Percentiles rank a stretch among this genome's conserved stretches.
Evolutionary conservation across 1,284 basidiomycete genomes (phyloP).

Genomic region (Phellopilus nigrolimitatus): DNA sequence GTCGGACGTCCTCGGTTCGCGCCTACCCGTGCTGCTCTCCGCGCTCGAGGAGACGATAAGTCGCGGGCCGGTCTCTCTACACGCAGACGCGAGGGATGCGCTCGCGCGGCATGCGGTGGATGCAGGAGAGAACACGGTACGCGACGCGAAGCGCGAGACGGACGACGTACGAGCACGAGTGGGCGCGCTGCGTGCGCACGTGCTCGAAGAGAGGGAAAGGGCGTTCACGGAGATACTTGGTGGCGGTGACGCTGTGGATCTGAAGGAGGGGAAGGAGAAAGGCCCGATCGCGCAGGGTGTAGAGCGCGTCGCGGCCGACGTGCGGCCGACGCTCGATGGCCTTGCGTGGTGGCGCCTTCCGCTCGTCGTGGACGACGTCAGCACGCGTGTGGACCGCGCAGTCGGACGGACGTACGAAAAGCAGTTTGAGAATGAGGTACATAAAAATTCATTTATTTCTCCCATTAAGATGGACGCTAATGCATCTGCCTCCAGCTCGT

Average conservation of each 20-base stretch:
- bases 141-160: slow-evolving; percentile 22
- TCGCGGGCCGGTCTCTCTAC: slow-evolving; percentile 15
- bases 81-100: slow-evolving; percentile 10
- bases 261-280: slow-evolving; percentile 34
- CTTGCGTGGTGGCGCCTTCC: slow-evolving; percentile 68
- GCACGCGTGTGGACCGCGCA: slow-evolving; percentile 47
- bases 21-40: slow-evolving; percentile 43
- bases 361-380: slow-evolving; percentile 70
- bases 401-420: slow-evolving; percentile 45
- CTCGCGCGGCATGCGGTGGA: slow-evolving; percentile 5
- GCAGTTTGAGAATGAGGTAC: slow-evolving; percentile 59
- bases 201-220: slow-evolving; percentile 28
- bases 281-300: slow-evolving; percentile 45
- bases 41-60: slow-evolving; percentile 36
- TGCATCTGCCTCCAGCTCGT: slow-evolving; percentile 46
- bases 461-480: not conserved
- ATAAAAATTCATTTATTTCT: slow-evolving; percentile 21
- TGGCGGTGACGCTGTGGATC: slow-evolving; percentile 24
- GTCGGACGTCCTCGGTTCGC: slow-evolving; percentile 53
- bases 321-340: slow-evolving; percentile 47
- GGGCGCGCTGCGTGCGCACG: slow-evolving; percentile 31
- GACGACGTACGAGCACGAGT: slow-evolving; percentile 28
- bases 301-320: slow-evolving; percentile 40
- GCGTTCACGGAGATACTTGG: slow-evolving; percentile 15
- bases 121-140: not conserved